phyloP scores from a whole-genome alignment of 1,284 basidiomycete species.

The Somion occarium region DNA sequence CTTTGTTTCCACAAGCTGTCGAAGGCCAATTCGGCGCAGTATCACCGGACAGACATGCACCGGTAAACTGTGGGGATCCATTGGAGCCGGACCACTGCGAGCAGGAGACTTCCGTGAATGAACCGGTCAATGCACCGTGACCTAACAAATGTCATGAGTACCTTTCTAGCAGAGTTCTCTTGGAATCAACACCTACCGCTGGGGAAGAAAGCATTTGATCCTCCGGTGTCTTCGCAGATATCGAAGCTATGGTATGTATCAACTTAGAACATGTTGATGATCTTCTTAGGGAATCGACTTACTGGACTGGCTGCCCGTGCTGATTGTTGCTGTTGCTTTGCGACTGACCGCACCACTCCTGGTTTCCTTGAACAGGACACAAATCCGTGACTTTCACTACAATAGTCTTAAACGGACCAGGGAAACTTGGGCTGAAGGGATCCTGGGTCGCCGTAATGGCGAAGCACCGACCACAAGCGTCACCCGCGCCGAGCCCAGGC shows the following conservation, averaged over 20 bases:
- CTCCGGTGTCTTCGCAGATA: slow-evolving; percentile 55
- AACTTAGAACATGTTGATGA: background rate
- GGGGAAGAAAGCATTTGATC: slow-evolving; percentile 49
- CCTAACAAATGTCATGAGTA: slow-evolving; percentile 14
- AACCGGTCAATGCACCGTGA: slow-evolving; percentile 47
- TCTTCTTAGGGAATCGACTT: background rate
- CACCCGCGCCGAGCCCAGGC: slow-evolving; percentile 48
- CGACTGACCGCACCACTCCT: slow-evolving; percentile 53
- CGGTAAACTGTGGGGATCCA: slow-evolving; percentile 39
- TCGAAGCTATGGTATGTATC: slow-evolving; percentile 36
- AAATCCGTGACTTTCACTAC: slow-evolving; percentile 54
- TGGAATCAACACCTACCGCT: slow-evolving; percentile 24
- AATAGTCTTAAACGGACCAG: slow-evolving; percentile 49
- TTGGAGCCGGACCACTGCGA: slow-evolving; percentile 52
- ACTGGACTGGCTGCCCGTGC: slow-evolving; percentile 40
- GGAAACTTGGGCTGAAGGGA: slow-evolving; percentile 46
- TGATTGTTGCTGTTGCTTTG: slow-evolving; percentile 37
- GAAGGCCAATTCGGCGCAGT: slow-evolving; percentile 46
- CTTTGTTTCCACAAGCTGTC: slow-evolving; percentile 49
- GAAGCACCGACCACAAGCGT: slow-evolving; percentile 59
- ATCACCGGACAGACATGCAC: slow-evolving; percentile 47
- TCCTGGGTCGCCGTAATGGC: slow-evolving; percentile 44
- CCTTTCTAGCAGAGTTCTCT: background rate
- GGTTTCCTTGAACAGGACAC: slow-evolving; percentile 44
- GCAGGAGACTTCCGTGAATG: slow-evolving; percentile 50